Evolutionary conservation across 1,139 yeast species (phyloP), one percentile per base, ranked within the genome.

Genomic region (Meyerozyma smithsonii): DNA sequence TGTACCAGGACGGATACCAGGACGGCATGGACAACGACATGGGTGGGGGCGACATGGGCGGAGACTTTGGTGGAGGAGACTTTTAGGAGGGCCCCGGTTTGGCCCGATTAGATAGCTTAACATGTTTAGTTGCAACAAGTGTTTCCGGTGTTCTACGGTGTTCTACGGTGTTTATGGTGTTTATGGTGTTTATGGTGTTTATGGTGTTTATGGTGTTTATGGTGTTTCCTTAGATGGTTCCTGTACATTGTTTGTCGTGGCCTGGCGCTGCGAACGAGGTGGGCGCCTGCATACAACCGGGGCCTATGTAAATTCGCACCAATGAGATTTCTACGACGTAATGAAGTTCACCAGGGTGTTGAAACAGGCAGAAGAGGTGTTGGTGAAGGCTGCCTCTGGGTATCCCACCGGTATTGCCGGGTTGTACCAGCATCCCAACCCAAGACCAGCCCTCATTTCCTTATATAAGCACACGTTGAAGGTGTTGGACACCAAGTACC

Each of bases 361-460:
- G 51, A 69, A 58, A 58, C 72, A 78, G 58, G 77, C 76, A 4
- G 71, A 75, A 47, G 80, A 79, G 49, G 80, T 84, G 32, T 71
- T 84, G 47, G 75, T 84, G 45, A 79, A 72, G 56, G 69, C 88
- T n/a, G 78, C 79, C 5, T 65, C 72, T 36, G 92, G 92, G 8
- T 71, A 74, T 49, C 85, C 92, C 30, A 86, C 95, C 28, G 96
- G 96, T 51, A 56, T 87, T 46, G 76, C 95, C 6, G 95, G 95
- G 1, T 61, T 87, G 46, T 73, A 69, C 58, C 84, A 82, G 56
- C 95, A 86, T 58, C 95, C 95, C 42, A 76, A 83, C 59, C 95
- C 96, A 42, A 78, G 88, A 60, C 92, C 94, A 3, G 86, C 90
- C 3, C 72, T 87, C 52, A 66, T 80, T 43, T 75, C 84, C 39